Base-by-base conservation (phyloP, 345 rosid genomes). In the Eutrema japonicum region DNA sequence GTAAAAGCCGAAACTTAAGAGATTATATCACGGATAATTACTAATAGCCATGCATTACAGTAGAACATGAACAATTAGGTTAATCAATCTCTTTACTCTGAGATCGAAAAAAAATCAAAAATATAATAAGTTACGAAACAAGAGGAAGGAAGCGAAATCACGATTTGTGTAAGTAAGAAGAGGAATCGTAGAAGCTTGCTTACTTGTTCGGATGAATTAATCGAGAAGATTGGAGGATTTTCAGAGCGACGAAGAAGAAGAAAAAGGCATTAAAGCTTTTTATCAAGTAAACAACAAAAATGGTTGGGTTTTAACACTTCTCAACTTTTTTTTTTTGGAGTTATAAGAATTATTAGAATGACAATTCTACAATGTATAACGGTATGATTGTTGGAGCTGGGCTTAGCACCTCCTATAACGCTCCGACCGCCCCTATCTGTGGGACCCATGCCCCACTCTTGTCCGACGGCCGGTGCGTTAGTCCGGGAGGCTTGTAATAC, bases 231-330 rank as follows among this genome's bases (percentile, higher is more conserved):
- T 35, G 41, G 57, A 51, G 5, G 57, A 64, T 14, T n/a, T 13
- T n/a, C 58, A n/a, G 59, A 38, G 67, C 36, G 73, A 51, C 52
- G 46, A 54, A 29, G 37, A 12, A n/a, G 32, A 30, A 4, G 4
- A 26, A 10, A 41, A 38, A 10, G 42, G 77, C 71, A 52, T 47
- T 56, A 40, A 29, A 56, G 66, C 42, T 47, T 64, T 4, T 46
- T 64, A 53, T 54, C 49, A 46, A 55, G 65, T 64, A 49, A 13
- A 54, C 2, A 22, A 22, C 4, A 35, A 63, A 72, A 72, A 22
- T 64, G 64, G 64, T 73, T 73, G 65, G 71, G 77, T 55, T 53
- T 53, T 64, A 54, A 46, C 50, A 54, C 49, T 64, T 54, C 61
- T 54, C 40, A 54, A 1, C 4, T 54, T 13, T 32, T 12, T 32